These are phyloP conservation scores for Fraxinus excelsior DNA, from an alignment of 257 asterid genomes.

Conservation along the genomic window DNA sequence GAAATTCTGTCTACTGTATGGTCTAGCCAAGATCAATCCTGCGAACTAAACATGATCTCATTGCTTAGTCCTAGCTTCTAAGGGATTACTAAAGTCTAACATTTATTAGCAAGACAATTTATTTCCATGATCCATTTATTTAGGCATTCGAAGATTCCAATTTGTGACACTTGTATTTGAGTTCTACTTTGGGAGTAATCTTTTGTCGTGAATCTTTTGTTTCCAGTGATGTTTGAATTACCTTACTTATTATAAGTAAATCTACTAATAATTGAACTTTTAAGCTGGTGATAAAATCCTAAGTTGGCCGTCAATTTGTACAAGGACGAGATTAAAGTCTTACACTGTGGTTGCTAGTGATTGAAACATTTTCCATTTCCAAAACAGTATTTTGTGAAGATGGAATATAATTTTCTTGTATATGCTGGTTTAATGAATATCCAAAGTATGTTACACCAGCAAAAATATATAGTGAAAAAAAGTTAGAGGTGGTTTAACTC, in stretches of 20 bases:
- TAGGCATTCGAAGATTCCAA: background rate
- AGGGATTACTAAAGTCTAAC: background rate
- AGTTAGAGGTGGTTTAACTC: background rate
- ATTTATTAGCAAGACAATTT: background rate
- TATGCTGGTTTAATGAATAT: background rate
- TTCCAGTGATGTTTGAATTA: too few species aligned
- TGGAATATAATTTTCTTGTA: background rate
- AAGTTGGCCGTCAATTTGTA: background rate
- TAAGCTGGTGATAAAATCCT: background rate
- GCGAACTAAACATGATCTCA: too few species aligned
- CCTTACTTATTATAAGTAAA: background rate
- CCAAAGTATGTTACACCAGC: background rate
- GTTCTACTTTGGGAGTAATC: background rate
- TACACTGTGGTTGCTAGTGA: background rate
- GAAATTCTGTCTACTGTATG: background rate
- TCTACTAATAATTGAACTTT: background rate
- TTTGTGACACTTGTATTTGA: background rate
- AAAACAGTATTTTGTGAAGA: background rate
- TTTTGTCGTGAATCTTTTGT: background rate
- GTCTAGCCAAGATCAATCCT: background rate
- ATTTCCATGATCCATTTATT: too few species aligned
- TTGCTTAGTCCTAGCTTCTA: background rate
- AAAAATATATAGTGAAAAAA: background rate
- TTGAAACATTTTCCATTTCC: background rate
- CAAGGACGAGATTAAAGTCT: background rate